Base-by-base conservation (phyloP, 805 yeast species). In the Wickerhamia fluorescens region DNA sequence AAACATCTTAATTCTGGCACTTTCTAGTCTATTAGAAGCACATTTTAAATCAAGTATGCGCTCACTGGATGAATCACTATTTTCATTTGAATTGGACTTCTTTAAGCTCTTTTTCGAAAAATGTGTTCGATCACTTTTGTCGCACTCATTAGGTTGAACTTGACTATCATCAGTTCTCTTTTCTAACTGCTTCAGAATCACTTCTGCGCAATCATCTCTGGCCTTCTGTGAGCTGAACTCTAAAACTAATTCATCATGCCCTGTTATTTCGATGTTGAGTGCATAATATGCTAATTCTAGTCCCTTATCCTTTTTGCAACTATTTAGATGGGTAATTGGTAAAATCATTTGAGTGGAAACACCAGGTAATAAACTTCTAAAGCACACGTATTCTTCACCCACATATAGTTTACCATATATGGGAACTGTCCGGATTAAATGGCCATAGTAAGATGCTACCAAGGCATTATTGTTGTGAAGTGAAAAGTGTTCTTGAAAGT, bases 391-490 rank as follows among this genome's bases (percentile, higher is more conserved):
- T 17, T 65, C 66, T 12, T 68, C 60, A 0, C 94, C 84, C 8
- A 89, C 42, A 49, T 86, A 86, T 2, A 88, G 45, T 42, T 84
- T 83, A 2, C 97, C 97, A 53, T 84, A 87, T 1, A 77, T 60
- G 1, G 95, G 95, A 12, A 85, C 57, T 8, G 81, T 71, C 39
- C 82, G 70, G 20, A 10, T 18, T 11, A 86, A 46, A 53, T 83
- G 77, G 2, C 79, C 66, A 44, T 72, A 78, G 45, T 85, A 89
- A 1, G 85, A 67, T 0, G 94, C 75, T 1, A 78, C 52, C 25
- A 88, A 57, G 4, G 46, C 49, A 22, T 73, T 75, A 2, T 58
- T 46, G 0, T 61, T 65, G 4, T 69, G 64, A 14, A 88, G 56
- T 0, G 87, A 72, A 42, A 89, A 89, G 41, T 77, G 79, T 1